Evolutionary conservation across 306 rosid species (phyloP), one percentile per base, ranked within the genome.

Genomic region (Fagus sylvatica): DNA sequence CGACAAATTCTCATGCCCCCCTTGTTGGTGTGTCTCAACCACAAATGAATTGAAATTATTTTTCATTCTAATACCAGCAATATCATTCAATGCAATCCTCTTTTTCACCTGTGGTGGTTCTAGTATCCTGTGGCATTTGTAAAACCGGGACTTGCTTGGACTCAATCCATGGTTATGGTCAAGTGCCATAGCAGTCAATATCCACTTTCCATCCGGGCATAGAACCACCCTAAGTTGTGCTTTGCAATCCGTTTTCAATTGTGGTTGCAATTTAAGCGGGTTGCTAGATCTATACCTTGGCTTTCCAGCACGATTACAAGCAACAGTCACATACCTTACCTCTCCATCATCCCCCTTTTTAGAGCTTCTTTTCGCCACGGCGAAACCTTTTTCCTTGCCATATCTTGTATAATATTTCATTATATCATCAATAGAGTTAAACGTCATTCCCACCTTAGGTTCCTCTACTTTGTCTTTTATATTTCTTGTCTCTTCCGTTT

Each of bases 141-240:
- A 22, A 55, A 34, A 56, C n/a, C 37, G 55, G 1, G 56, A 2
- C 40, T 43, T 76, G 74, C 56, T 11, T 3, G 69, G 69, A 68
- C 43, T 7, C 19, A 68, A n/a, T 39, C 57, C 69, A 54, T 76
- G 74, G 33, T 76, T 76, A 68, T 76, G 80, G 10, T 67, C 74
- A 76, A 76, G 69, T 7, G 17, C 69, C 55, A 76, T 43, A 53
- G 67, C 69, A 22, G 36, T 66, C 30, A 76, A 65, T 53, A 65
- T 76, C 42, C 68, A 66, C 68, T 22, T 53, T 54, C 80, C 80
- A 76, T 76, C 74, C 4, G 69, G 43, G 34, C 74, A 39, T n/a
- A 76, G 15, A 66, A 64, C 68, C 0, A 74, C 74, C 54, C 69
- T 76, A 39, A 67, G 65, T 39, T 66, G 68, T 0, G 80, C 80